Evolutionary conservation across 2,329 filamentous ascomycete genomes (phyloP).

Genomic region (Cladosporium sp.): DNA sequence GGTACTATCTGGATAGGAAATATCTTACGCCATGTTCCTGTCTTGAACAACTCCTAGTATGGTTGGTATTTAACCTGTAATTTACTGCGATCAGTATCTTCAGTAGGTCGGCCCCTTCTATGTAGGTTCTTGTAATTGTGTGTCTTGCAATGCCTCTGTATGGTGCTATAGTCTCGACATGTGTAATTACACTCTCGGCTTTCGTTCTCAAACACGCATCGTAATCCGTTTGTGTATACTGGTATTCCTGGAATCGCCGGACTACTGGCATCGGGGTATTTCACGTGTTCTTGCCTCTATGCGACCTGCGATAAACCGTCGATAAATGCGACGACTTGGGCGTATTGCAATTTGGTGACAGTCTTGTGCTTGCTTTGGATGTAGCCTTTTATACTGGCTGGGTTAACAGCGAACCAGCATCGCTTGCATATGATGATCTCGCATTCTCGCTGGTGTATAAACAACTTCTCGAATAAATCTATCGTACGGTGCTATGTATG

Average conservation of each 20-base stretch:
- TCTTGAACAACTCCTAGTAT: no score
- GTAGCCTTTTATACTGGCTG: background rate
- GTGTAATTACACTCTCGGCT: constrained; percentile 2
- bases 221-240: background rate
- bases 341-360: background rate
- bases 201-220: background rate
- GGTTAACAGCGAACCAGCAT: background rate
- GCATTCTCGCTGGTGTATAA: background rate
- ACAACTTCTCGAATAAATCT: background rate
- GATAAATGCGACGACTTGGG: background rate
- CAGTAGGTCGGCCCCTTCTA: background rate
- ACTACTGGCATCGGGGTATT: background rate
- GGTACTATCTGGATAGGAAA: no score
- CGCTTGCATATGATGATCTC: background rate
- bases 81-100: no score
- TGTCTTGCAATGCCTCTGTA: background rate
- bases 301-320: background rate
- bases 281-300: background rate
- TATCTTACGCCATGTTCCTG: no score
- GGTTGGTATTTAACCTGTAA: no score
- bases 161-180: constrained; percentile 3
- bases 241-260: background rate
- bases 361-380: background rate
- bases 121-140: background rate
- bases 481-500: no score